These are phyloP conservation scores for Arthrocladium fulminans DNA, from an alignment of 2,329 filamentous ascomycete species.

Conservation along the genomic window DNA sequence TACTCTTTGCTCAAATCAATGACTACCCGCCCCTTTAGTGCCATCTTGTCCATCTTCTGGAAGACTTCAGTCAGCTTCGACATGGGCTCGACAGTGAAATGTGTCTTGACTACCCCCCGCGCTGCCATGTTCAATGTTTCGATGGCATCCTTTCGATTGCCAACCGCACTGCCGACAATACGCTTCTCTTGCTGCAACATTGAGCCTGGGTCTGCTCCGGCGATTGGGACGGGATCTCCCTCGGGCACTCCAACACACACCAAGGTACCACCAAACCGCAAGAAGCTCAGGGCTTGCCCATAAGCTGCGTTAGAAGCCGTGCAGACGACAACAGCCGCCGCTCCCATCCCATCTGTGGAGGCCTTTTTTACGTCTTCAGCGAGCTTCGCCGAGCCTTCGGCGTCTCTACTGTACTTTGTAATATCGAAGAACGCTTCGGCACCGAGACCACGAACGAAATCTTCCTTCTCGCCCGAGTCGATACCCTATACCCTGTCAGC, in stretches of 20 bases:
- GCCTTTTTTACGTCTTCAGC: constrained; percentile 48
- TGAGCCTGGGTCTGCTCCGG: constrained; percentile 33
- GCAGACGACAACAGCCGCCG: constrained; percentile 52
- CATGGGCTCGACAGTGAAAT: constrained; percentile 40
- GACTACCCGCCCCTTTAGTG: constrained; percentile 41
- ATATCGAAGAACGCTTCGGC: constrained; percentile 60
- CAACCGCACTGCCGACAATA: constrained; percentile 45
- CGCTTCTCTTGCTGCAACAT: constrained; percentile 37
- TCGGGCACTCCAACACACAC: constrained; percentile 47
- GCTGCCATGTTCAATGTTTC: constrained; percentile 42
- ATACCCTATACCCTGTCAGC: constrained; percentile 32
- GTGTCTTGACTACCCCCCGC: constrained; percentile 40
- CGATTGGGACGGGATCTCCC: constrained; percentile 37
- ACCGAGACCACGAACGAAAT: constrained; percentile 50
- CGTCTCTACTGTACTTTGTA: constrained; percentile 40
- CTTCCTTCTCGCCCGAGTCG: constrained; percentile 54
- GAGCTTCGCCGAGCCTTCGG: constrained; percentile 39
- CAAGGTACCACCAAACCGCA: constrained; percentile 43
- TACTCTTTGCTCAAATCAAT: constrained; percentile 30
- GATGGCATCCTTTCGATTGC: constrained; percentile 43
- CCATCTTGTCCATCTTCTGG: constrained; percentile 37
- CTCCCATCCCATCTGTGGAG: constrained; percentile 48
- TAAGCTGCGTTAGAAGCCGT: constrained; percentile 44
- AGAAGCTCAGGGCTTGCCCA: constrained; percentile 39
- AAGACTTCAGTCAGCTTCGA: constrained; percentile 39